phyloP scores from a whole-genome alignment of 257 asterid genomes.

The Petunia axillaris region DNA sequence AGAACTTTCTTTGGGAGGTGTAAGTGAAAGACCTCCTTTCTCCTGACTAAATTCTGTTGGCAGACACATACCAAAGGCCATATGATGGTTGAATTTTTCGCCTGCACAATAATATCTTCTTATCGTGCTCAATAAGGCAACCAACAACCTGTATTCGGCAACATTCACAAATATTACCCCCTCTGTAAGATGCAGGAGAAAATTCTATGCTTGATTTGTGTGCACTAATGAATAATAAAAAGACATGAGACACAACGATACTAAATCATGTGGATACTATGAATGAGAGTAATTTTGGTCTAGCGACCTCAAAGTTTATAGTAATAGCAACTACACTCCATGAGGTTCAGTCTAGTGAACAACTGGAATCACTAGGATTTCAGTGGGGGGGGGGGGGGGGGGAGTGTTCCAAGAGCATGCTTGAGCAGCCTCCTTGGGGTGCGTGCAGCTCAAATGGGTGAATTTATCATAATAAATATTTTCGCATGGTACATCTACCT shows the following conservation, averaged over 20 bases:
- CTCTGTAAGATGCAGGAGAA: not conserved
- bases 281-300: constrained; percentile 10
- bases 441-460: constrained; percentile 11
- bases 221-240: constrained; percentile 23
- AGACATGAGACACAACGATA: not conserved
- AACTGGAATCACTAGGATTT: constrained; percentile 12
- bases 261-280: not conserved
- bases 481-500: not conserved
- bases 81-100: constrained; percentile 90
- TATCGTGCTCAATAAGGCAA: constrained; percentile 92
- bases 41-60: not conserved
- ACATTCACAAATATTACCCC: constrained; percentile 8
- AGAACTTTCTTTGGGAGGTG: constrained; percentile 14
- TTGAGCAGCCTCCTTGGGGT: not conserved
- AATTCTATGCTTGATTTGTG: not conserved
- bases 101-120: constrained; percentile 81
- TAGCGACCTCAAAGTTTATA: not conserved
- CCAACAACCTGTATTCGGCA: constrained; percentile 73
- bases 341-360: constrained; percentile 4
- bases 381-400: constrained; percentile 9
- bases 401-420: not conserved
- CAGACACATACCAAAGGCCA: constrained; percentile 83
- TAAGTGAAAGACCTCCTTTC: constrained; percentile 6
- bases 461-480: not conserved
- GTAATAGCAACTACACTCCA: constrained; percentile 5